These are phyloP conservation scores for Tetracladium maxilliforme DNA, from an alignment of 2,329 filamentous ascomycete species.

Conservation along the genomic window DNA sequence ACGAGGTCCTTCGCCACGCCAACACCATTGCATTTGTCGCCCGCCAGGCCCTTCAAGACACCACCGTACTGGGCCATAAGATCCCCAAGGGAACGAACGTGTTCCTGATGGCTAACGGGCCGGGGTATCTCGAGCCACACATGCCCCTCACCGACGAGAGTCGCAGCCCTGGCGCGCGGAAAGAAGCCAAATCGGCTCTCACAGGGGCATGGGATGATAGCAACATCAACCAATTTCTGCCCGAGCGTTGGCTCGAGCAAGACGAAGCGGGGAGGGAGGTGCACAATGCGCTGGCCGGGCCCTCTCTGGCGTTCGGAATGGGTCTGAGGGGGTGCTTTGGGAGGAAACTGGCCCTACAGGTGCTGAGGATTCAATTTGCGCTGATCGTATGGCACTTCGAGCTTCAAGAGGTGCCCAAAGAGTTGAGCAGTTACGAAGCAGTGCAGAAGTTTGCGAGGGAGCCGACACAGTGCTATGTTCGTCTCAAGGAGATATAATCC, in stretches of 20 bases:
- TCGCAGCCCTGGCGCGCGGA: constrained; percentile 1
- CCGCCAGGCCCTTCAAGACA: constrained; percentile 15
- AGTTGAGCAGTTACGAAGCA: constrained; percentile 20
- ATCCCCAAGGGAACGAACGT: constrained; percentile 21
- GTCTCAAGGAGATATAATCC: too few relatives aligned
- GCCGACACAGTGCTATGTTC: too few relatives aligned
- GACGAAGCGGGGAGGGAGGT: constrained; percentile 4
- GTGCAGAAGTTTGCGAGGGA: too few relatives aligned
- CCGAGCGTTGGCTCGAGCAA: constrained; percentile 20
- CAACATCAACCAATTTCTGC: constrained; percentile 16
- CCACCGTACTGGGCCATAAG: constrained; percentile 15
- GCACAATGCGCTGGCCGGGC: constrained; percentile 18
- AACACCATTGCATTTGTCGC: constrained; percentile 14
- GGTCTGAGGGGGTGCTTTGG: constrained; percentile 23
- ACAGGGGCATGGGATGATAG: constrained; percentile 11
- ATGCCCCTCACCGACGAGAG: constrained; percentile 11
- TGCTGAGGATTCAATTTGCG: constrained; percentile 19
- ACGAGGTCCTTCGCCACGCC: constrained; percentile 16
- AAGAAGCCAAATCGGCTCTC: constrained; percentile 7
- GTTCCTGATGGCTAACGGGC: constrained; percentile 10
- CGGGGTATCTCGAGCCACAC: constrained; percentile 7
- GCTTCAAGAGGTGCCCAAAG: constrained; percentile 12
- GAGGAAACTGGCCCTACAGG: constrained; percentile 18
- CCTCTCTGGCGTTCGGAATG: constrained; percentile 18
- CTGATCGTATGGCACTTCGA: constrained; percentile 23